Conservation (phyloP, 345 rosid species). For the Mangifera indica region DNA sequence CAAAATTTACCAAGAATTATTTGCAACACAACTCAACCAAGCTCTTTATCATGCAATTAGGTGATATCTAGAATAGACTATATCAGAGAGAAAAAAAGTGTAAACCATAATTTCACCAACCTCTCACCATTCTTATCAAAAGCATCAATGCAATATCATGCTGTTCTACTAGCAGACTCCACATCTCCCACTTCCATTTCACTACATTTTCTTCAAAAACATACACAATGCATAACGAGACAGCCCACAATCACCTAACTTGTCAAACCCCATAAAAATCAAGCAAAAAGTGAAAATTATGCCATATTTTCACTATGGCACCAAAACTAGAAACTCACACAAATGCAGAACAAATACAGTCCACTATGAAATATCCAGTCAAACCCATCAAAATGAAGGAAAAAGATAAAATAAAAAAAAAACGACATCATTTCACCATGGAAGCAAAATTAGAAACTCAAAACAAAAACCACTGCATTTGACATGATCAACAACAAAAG, state of each 20-base stretch:
- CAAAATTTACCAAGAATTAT: neutral
- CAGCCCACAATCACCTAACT: neutral
- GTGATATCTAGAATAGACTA: neutral
- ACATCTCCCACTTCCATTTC: neutral
- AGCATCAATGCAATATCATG: neutral
- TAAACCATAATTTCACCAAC: neutral
- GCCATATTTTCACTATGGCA: neutral
- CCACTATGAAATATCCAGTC: too few species aligned
- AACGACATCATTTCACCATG: neutral
- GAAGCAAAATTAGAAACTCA: neutral
- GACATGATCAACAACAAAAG: conserved; percentile 11
- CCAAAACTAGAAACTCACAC: neutral
- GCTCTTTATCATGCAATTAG: neutral
- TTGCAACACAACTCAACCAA: conserved; percentile 7
- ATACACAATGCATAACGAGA: neutral
- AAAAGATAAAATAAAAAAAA: too few species aligned
- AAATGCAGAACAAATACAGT: neutral
- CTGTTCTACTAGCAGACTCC: conserved; percentile 15
- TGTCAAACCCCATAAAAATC: conserved; percentile 5
- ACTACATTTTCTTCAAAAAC: conserved; percentile 10
- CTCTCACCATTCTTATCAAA: neutral
- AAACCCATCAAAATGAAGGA: conserved; percentile 15
- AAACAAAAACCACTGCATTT: neutral
- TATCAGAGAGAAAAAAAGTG: too few species aligned
- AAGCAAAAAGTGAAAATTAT: conserved; percentile 4